phyloP scores from a whole-genome alignment of 257 asterid species.

The Solanum virginianum region DNA sequence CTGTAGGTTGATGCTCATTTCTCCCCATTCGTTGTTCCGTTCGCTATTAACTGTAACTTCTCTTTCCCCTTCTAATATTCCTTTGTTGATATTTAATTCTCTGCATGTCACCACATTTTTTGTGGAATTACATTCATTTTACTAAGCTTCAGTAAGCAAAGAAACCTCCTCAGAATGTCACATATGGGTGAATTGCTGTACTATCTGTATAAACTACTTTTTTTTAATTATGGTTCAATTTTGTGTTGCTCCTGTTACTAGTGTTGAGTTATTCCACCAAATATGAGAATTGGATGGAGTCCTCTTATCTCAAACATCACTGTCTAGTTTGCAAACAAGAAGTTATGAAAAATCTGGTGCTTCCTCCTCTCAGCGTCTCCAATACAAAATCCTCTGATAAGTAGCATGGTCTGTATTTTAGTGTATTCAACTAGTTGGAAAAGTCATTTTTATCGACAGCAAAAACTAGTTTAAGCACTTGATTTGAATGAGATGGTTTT shows the following conservation, averaged over 20 bases:
- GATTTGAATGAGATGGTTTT: not conserved
- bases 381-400: not conserved
- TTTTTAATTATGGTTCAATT: not conserved
- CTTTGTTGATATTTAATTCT: not conserved
- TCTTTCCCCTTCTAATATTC: not conserved
- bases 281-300: not conserved
- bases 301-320: not conserved
- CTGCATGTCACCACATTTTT: not conserved
- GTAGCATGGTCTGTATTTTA: not conserved
- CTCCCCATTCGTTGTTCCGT: slow-evolving; percentile 91
- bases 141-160: not conserved
- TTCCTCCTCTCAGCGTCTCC: not conserved
- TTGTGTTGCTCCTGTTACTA: not conserved
- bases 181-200: not conserved
- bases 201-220: not conserved
- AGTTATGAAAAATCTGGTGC: not conserved
- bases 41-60: slow-evolving; percentile 61
- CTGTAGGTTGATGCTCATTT: slow-evolving; percentile 72
- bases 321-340: not conserved
- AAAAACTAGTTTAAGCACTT: not conserved
- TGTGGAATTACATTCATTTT: not conserved
- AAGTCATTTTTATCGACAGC: no score
- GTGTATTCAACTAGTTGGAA: not conserved
- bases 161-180: not conserved
- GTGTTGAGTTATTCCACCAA: not conserved